These are phyloP conservation scores for Lupinus albus DNA, from an alignment of 306 rosid species.

Conservation along the genomic window DNA sequence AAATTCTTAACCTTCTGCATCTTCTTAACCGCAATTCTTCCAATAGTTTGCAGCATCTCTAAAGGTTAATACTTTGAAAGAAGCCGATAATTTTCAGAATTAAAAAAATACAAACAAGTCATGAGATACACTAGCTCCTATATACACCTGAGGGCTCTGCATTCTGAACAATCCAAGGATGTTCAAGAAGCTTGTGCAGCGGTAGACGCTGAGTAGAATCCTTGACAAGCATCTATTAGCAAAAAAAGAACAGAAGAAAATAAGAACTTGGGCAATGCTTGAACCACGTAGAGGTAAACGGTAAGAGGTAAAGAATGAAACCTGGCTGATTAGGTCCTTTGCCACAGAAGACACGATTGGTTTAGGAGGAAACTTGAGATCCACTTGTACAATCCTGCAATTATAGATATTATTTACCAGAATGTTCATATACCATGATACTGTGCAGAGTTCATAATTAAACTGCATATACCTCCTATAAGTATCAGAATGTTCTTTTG, in stretches of 20 bases:
- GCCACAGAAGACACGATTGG: constrained; percentile 91
- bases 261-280: constrained; percentile 14
- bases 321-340: constrained; percentile 96
- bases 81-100: constrained; percentile 31
- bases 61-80: constrained; percentile 21
- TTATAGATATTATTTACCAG: background rate
- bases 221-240: constrained; percentile 85
- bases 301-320: constrained; percentile 32
- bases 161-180: constrained; percentile 96
- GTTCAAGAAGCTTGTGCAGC: constrained; percentile 90
- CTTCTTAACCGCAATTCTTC: no score
- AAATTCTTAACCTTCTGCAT: background rate
- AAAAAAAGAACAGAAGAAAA: background rate
- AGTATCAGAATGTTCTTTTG: constrained; percentile 96
- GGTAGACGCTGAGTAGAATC: constrained; percentile 82
- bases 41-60: constrained; percentile 37
- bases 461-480: constrained; percentile 74
- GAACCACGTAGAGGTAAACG: constrained; percentile 13
- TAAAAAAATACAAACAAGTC: constrained; percentile 5
- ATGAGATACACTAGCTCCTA: constrained; percentile 48
- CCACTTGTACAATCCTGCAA: constrained; percentile 90
- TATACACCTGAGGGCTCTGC: constrained; percentile 93
- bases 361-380: constrained; percentile 88
- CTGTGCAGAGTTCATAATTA: background rate
- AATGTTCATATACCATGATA: background rate